Evolutionary conservation across 73 alveolate genomes (phyloP), one percentile per base, ranked within the genome.

Genomic region (Paramecium pentaurelia): DNA sequence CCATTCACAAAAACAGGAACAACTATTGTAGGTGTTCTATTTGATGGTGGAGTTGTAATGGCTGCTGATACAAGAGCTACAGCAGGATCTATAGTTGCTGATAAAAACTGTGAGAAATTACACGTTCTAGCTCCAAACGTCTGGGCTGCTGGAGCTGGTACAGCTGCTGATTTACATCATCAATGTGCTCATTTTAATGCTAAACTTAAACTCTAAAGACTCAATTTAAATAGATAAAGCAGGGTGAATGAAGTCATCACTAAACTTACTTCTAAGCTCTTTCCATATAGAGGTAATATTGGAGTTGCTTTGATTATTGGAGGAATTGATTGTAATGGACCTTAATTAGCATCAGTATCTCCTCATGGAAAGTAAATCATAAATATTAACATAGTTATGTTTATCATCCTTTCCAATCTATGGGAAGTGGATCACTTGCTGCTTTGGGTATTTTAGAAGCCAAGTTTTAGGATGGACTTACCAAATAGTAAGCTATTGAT

Each of bases 51-150:
- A n/a, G 99, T 99, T 34, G 97, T 98, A 34, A 92, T 99, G 80
- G 99, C 99, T 30, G 99, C 99, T 9, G 99, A 99, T 77, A 98
- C 99, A 36, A 95, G 99, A 85, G 99, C 99, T 80, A 99, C 99
- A 4, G 95, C 95, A 28, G 99, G 99, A 25, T 94, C 99, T 8
- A 99, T 97, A 68, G 99, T 98, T 37, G 99, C 99, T 18, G 99
- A 99, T 88, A 97, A 98, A 93, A 68, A 68, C 90, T 98, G 99
- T 93, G 95, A 93, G 92, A 99, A 99, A 96, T 94, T 99, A 42
- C 99, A 99, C 86, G 71, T 93, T 92, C 86, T 99, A 8, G 99
- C 99, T 28, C 99, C 99, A 73, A 99, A 99, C 88, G 97, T 99
- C 93, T 97, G 89, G 93, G 95, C 99, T 77, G 98, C 99, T 86